Base-by-base conservation (phyloP, 257 asterid species). In the Solanum arcanum region DNA sequence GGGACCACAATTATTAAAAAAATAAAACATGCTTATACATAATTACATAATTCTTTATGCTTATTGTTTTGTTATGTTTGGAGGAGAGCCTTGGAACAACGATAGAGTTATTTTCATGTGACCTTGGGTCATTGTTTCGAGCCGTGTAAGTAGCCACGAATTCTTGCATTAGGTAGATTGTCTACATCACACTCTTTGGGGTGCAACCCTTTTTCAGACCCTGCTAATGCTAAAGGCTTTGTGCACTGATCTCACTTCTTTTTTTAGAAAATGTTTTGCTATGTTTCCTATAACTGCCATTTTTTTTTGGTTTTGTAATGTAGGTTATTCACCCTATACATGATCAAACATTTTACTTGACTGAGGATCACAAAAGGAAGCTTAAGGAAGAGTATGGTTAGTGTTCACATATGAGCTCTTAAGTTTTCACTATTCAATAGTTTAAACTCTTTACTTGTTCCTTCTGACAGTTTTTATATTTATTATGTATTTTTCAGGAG, bases 261-360 rank as follows among this genome's bases (percentile, higher is more conserved):
- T 62, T n/a, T 4, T 10, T 4, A 10, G 4, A n/a, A 16, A 49
- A 77, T 77, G 62, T 37, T 73, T 73, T 73, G 69, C 5, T 44
- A 42, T 42, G 73, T 27, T 15, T 66, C 37, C 81, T 69, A 10
- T 42, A 25, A 5, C 14, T 47, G 12, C 64, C 5, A 15, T 12
- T 18, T 8, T 18, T 8, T 13, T n/a, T 86, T 9, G 31, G n/a
- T 62, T 33, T 39, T 52, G 21, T 77, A 25, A 13, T 6, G 23
- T 84, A 95, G 99, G 93, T 96, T 73, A 90, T 93, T 87, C 98
- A 95, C 89, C 98, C 99, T 31, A 94, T 94, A 77, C 99, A 97
- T 74, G 99, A 97, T 89, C 98, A 93, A 90, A 87, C 98, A 44
- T 89, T 97, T 89, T 97, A 97, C 93, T 90, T 97, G 90, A 94